Percentiles rank a stretch among this genome's conserved stretches.
Conservation (phyloP, 2,329 filamentous ascomycete genomes). For the Trichoderma koningiopsis region DNA sequence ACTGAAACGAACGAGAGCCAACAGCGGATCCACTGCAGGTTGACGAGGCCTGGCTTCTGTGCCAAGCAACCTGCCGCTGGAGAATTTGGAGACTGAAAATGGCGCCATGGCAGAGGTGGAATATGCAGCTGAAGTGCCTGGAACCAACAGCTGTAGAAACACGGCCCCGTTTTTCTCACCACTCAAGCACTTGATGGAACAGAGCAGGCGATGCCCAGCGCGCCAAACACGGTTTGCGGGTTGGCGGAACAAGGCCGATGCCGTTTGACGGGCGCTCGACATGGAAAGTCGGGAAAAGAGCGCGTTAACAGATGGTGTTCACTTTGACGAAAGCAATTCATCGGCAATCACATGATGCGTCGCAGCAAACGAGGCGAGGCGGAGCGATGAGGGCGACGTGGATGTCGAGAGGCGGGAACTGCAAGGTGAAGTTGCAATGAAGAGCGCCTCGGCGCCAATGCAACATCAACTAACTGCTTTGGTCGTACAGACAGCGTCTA, state of each 20-base stretch:
- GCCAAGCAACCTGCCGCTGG: slow-evolving; percentile 3
- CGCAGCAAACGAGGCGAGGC: not conserved
- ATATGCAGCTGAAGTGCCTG: slow-evolving; percentile 16
- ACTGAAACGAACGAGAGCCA: not conserved
- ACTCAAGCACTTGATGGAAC: not conserved
- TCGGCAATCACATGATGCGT: not conserved
- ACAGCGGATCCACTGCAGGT: slow-evolving; percentile 5
- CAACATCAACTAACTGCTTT: not conserved
- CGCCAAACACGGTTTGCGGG: not conserved
- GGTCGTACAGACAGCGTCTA: not conserved
- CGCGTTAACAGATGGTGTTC: not conserved
- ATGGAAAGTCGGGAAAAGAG: not conserved
- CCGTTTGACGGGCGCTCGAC: not conserved
- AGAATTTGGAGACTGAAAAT: slow-evolving; percentile 17
- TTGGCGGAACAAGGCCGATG: not conserved
- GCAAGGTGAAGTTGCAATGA: slow-evolving; percentile 6
- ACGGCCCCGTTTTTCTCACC: not conserved
- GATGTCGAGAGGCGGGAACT: not conserved
- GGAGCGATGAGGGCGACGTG: not conserved
- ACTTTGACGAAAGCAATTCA: not conserved
- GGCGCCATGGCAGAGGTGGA: slow-evolving; percentile 16
- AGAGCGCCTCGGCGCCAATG: slow-evolving; percentile 11
- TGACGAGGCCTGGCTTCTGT: not conserved
- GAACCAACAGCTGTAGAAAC: slow-evolving; percentile 25
- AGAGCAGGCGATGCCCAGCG: not conserved